Evolutionary conservation across 768 basidiomycete genomes (phyloP).

Genomic region (Boletus patriciae): DNA sequence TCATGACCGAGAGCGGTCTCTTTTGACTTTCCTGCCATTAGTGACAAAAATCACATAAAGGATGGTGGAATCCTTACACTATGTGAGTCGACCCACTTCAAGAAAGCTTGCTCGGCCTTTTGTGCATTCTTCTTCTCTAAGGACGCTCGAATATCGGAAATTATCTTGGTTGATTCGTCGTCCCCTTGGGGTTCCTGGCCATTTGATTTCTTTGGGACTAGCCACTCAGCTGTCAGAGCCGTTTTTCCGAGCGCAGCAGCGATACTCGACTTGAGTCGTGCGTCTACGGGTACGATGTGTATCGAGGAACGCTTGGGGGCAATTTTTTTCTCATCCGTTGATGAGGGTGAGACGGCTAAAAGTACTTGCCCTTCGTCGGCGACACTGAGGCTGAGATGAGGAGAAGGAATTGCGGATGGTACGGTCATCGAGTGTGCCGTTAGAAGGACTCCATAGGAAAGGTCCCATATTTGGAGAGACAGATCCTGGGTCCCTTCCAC

Average conservation of each 20-base stretch:
- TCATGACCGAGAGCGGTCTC: constrained; percentile 38
- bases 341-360: constrained; percentile 47
- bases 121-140: constrained; percentile 47
- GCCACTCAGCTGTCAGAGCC: constrained; percentile 46
- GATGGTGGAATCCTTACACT: constrained; percentile 14
- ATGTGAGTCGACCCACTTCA: constrained; percentile 54
- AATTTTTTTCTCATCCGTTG: constrained; percentile 3
- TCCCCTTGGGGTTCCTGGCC: constrained; percentile 14
- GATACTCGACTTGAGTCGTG: constrained; percentile 58
- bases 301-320: constrained; percentile 47
- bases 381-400: constrained; percentile 32
- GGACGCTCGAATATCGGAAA: constrained; percentile 39
- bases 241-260: constrained; percentile 61
- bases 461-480: constrained; percentile 63
- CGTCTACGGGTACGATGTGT: constrained; percentile 56
- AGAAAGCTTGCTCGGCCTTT: constrained; percentile 59
- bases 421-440: constrained; percentile 50
- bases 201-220: constrained; percentile 21
- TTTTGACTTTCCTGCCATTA: constrained; percentile 17
- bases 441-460: constrained; percentile 66
- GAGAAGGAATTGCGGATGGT: constrained; percentile 42
- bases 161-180: constrained; percentile 30
- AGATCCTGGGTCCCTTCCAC: constrained; percentile 41
- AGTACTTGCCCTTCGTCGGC: constrained; percentile 50
- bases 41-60: background rate